These are phyloP conservation scores for Rhododendron henanense DNA, from an alignment of 148 eudicot species.

Conservation along the genomic window DNA sequence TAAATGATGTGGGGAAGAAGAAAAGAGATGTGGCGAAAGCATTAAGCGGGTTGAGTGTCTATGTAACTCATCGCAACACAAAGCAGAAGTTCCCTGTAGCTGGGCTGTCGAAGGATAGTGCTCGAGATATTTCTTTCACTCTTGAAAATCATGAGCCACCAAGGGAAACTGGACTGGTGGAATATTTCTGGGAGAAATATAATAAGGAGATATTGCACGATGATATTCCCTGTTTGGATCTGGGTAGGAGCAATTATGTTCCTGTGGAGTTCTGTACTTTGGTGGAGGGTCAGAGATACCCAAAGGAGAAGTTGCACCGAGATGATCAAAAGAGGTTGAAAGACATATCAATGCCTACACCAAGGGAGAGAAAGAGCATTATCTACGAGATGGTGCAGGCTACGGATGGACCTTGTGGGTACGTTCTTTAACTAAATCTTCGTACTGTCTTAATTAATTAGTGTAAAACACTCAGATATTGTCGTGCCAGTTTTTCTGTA, in stretches of 20 bases:
- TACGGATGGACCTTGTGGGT: conserved; percentile 56
- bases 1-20: conserved; percentile 10
- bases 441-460: background rate
- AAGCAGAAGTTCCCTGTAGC: conserved; percentile 41
- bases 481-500: background rate
- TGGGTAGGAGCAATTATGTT: conserved; percentile 43
- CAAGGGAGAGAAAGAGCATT: conserved; percentile 28
- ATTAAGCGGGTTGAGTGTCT: conserved; percentile 43
- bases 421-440: conserved; percentile 12
- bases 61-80: conserved; percentile 49
- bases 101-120: conserved; percentile 33
- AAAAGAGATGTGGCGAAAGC: conserved; percentile 17
- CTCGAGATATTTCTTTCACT: conserved; percentile 32
- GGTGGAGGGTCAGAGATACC: conserved; percentile 59
- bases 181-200: conserved; percentile 48
- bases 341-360: conserved; percentile 35
- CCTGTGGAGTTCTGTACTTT: conserved; percentile 62
- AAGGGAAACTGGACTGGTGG: conserved; percentile 19
- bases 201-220: conserved; percentile 13
- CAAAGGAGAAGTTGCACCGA: conserved; percentile 38
- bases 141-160: conserved; percentile 33
- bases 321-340: conserved; percentile 25
- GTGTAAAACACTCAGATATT: background rate
- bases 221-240: conserved; percentile 44
- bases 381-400: conserved; percentile 42